Evolutionary conservation across 257 asterid species (phyloP), one percentile per base, ranked within the genome.

Genomic region (Thymus quinquecostatus): DNA sequence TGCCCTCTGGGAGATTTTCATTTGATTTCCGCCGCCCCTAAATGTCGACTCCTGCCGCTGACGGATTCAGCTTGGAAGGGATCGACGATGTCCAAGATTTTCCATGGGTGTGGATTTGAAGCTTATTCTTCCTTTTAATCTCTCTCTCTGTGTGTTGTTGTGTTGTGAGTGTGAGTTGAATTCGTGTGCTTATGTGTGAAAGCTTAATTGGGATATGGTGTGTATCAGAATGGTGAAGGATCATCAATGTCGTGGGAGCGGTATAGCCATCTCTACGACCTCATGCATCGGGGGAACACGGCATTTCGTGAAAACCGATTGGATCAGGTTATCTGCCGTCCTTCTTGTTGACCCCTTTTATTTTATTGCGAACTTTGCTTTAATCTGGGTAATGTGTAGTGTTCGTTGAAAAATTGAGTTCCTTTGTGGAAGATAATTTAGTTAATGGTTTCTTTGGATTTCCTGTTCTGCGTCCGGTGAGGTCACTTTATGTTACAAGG

Each of bases 191-290:
- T 61, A 33, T 11, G 6, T 28, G 50, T 77, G n/a, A 21, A 21
- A 68, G 59, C 7, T 21, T 55, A 66, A 74, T 62, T 64, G 64
- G 66, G 49, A 77, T 33, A 50, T 45, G 71, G 58, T 73, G 64
- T 78, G 81, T 79, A 84, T 94, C 82, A 69, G 80, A 72, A 78
- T 67, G 89, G 79, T 10, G 98, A 81, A 69, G 87, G 71, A 60
- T 76, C 85, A 69, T 86, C 91, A 69, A 77, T 82, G 86, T 86
- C 96, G 21, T 48, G 75, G 87, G 96, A 89, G 81, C 80, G 96
- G 78, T 82, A 77, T 59, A 73, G 59, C 60, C 83, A 86, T 80
- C 85, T 95, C 50, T 64, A 60, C 71, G 91, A 84, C 69, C 82
- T 86, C 76, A 80, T 92, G 87, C 88, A 80, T 34, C 51, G 30